phyloP scores from a whole-genome alignment of 2,329 filamentous ascomycete species.

The Fusarium dlaminii region DNA sequence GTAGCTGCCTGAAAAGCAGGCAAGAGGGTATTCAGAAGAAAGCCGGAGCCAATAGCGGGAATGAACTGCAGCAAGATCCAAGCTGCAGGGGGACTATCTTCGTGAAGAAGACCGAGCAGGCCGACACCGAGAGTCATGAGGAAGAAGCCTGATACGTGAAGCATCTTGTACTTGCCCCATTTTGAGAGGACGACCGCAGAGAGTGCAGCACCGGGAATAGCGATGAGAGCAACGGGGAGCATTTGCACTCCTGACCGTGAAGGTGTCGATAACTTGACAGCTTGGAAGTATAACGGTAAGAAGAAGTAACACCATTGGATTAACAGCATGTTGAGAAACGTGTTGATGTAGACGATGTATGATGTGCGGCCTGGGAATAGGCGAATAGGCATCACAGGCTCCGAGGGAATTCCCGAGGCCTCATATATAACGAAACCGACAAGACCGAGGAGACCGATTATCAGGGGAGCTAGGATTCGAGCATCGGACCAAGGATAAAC shows the following conservation, averaged over 20 bases:
- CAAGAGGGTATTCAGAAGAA: conserved; percentile 54
- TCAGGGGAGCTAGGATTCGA: conserved; percentile 53
- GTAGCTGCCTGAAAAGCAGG: conserved; percentile 54
- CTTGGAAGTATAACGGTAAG: conserved; percentile 59
- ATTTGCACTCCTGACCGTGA: conserved; percentile 46
- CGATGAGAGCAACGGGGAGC: conserved; percentile 45
- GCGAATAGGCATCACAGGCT: conserved; percentile 41
- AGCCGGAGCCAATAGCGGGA: conserved; percentile 52
- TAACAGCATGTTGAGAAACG: conserved; percentile 34
- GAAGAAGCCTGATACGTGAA: conserved; percentile 51
- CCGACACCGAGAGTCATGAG: conserved; percentile 54
- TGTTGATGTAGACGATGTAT: conserved; percentile 35
- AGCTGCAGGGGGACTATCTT: conserved; percentile 43
- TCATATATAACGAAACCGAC: conserved; percentile 34
- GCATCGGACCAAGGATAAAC: conserved; percentile 53
- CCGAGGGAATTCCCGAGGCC: conserved; percentile 27
- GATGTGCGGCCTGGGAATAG: conserved; percentile 37
- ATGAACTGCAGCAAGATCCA: conserved; percentile 55
- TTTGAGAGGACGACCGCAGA: conserved; percentile 44
- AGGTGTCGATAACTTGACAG: conserved; percentile 48
- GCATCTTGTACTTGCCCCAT: conserved; percentile 46
- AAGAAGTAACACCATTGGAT: conserved; percentile 53
- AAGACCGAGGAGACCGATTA: conserved; percentile 39
- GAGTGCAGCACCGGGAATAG: conserved; percentile 42
- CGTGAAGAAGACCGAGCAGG: conserved; percentile 51